Conservation (phyloP, 2,329 filamentous ascomycete genomes). For the Penicillium sp. region DNA sequence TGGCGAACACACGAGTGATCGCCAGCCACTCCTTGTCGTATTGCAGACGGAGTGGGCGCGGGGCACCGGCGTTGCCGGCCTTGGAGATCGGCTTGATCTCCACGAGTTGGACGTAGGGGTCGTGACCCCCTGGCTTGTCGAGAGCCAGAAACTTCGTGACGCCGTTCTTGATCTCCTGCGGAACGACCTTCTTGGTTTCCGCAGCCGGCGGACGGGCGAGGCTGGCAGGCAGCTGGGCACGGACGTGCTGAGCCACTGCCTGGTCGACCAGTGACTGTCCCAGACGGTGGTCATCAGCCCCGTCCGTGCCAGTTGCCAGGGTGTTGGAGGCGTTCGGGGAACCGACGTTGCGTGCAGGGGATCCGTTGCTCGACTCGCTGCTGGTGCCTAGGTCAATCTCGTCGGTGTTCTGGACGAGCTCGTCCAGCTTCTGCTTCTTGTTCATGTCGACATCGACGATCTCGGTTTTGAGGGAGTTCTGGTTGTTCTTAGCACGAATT, state of each 20-base stretch:
- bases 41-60: slow-evolving; percentile 59
- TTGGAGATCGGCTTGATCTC: slow-evolving; percentile 56
- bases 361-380: slow-evolving; percentile 16
- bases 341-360: too few relatives aligned
- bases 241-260: slow-evolving; percentile 57
- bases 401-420: slow-evolving; percentile 50
- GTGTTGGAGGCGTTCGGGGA: too few relatives aligned
- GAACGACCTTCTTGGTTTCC: slow-evolving; percentile 60
- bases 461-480: too few relatives aligned
- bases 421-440: too few relatives aligned
- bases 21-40: slow-evolving; percentile 97
- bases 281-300: too few relatives aligned
- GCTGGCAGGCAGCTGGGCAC: slow-evolving; percentile 71
- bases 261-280: too few relatives aligned
- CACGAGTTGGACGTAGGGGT: slow-evolving; percentile 73
- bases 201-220: slow-evolving; percentile 53
- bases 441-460: too few relatives aligned
- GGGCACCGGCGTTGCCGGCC: slow-evolving; percentile 11
- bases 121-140: slow-evolving; percentile 77
- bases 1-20: slow-evolving; percentile 78
- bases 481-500: too few relatives aligned
- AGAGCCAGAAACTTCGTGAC: slow-evolving; percentile 81
- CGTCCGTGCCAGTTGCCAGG: too few relatives aligned
- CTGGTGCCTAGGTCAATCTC: slow-evolving; percentile 43
- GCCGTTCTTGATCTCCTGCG: slow-evolving; percentile 71